Base-by-base conservation (phyloP, 768 basidiomycete species). In the Phaeotremella skinneri region DNA sequence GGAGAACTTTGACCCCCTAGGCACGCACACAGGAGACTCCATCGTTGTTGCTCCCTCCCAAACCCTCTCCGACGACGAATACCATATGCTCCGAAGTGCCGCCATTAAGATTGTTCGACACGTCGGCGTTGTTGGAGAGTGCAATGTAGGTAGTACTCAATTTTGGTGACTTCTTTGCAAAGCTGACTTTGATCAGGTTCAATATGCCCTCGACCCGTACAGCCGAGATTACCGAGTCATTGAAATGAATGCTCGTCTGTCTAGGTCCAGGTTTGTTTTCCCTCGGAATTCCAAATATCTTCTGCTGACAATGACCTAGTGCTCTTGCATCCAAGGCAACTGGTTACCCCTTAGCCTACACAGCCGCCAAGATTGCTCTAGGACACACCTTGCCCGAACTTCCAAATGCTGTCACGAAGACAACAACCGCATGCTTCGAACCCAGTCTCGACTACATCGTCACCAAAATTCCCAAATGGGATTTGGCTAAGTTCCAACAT, bases 381-480 rank as follows among this genome's bases (percentile, higher is more conserved):
- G 96, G 96, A 48, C 85, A 97, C 77, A 98, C 96, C 17, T 86
- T 99, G 29, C 94, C 94, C 4, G 94, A 97, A 81, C 83, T 98
- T 21, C 94, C 94, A 14, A 99, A 99, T 77, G 93, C 96, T 39
- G 96, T 99, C 62, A 99, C 96, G 51, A 99, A 98, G 81, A 94
- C 92, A 2, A 99, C 96, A 1, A 98, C 96, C 9, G 96, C 96
- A 1, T 98, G 96, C 79, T 99, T 98, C 79, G 96, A 99, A 75
- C 94, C 96, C 25, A 94, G 93, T 6, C 82, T 99, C 43, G 96
- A 99, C 78, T 99, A 99, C 79, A 96, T 99, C 72, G 96, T 99
- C 60, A 96, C 92, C 49, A 99, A 99, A 80, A 98, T 99, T 64
- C 96, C 96, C 61, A 97, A 97, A 78, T 98, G 96, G 94, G 96